Base-by-base conservation (phyloP, 768 basidiomycete genomes). In the Auricularia sp. region DNA sequence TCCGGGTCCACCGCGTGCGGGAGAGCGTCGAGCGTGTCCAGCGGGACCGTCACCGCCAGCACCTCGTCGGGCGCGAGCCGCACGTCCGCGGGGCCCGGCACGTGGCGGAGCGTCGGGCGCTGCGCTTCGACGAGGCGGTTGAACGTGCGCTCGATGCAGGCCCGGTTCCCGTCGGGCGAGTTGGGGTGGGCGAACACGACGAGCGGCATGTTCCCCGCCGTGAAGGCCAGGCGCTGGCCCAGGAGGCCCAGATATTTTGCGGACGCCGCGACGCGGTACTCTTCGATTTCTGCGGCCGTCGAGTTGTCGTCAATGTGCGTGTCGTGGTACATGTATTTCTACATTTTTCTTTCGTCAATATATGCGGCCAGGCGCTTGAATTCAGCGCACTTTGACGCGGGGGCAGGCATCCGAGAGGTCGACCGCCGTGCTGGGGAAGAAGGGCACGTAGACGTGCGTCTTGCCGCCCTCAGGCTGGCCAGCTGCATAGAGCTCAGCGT, bases 291-390 rank as follows among this genome's bases (percentile, higher is more conserved):
- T 14, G 0, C 23, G 5, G 5, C 56, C 8, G 56, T 23, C 4
- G 56, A 12, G 5, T 33, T 29, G 56, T 35, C 14, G 21, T 23
- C 8, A 23, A 59, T 34, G 56, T 21, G 8, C 18, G 56, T 59
- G 23, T 59, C 56, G 23, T 59, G 56, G 23, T 59, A 59, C 7
- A 59, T 59, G 34, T 59, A 59, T 59, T 59, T 59, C 56, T 59
- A 1, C 2, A n/a, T 12, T 29, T 29, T 29, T 29, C 29, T 29
- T 29, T 29, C 29, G 29, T 29, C 29, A 29, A 29, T 29, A 29
- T 29, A 29, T 29, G 29, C 29, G 29, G 29, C 29, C 2, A 29
- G 29, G 29, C 29, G 2, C 29, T 29, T 29, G 29, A 29, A 29
- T 2, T 29, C 2, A 23, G 1, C 18, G 23, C 56, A 59, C 56